Evolutionary conservation across 2,329 filamentous ascomycete species (phyloP), one percentile per base, ranked within the genome.

Genomic region (Madurella mycetomatis): DNA sequence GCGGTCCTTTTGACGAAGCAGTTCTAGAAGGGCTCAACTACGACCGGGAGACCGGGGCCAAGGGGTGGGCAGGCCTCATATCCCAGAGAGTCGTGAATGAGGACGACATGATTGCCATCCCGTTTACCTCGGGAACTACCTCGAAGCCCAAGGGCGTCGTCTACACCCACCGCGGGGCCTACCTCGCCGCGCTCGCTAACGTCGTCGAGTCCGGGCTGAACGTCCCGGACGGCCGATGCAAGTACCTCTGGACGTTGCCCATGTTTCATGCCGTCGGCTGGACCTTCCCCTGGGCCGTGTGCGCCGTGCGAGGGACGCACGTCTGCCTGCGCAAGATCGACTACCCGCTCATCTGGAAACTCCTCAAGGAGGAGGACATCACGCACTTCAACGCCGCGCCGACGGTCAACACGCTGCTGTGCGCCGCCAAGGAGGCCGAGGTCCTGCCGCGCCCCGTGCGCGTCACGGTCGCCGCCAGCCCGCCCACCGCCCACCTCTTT

Each of bases 341-440:
- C 72, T 99, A 99, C 67, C 84, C 89, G 0, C 78, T 92, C 55
- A 95, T 99, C 56, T 99, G 94, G 94, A 81, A 82, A 47, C 74
- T 99, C 4, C 75, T 99, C 34, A 95, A 91, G 66, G 82, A 90
- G 49, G 89, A 97, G 70, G 77, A 82, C 7, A 87, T 99, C 60
- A 97, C 91, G 0, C 94, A 99, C 71, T 97, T 95, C 75, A 95
- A 92, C 66, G 92, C 92, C 1, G 94, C 92, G 0, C 94, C 94
- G 0, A 99, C 94, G 0, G 94, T 99, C 49, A 97, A 97, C 69
- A 99, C 92, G 0, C 75, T 97, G 1, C 82, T 99, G 2, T 96
- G 94, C 67, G 87, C 87, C 12, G 81, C 88, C 2, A 79, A 85
- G 41, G 86, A 91, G 69, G 92, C 94, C 2, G 81, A 80, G 61